These are phyloP conservation scores for Neonectria sp. DNA, from an alignment of 2,329 filamentous ascomycete species.

Conservation along the genomic window DNA sequence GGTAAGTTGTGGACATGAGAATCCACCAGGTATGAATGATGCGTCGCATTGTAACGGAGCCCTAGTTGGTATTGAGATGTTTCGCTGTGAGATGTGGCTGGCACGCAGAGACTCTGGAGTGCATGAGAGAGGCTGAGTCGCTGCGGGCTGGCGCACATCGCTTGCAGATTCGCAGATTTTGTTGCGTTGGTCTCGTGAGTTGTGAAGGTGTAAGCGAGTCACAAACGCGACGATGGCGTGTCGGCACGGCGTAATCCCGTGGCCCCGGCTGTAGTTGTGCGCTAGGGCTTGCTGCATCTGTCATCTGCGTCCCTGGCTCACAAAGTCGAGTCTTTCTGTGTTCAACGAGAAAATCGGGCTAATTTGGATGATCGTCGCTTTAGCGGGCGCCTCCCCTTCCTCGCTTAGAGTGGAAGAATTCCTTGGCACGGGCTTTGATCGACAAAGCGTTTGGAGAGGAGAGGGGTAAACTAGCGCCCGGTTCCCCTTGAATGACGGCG, in stretches of 20 bases:
- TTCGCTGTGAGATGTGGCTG: neutral
- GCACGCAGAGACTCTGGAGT: neutral
- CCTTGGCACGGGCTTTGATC: slow-evolving; percentile 43
- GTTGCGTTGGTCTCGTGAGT: slow-evolving; percentile 26
- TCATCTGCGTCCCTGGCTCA: slow-evolving; percentile 29
- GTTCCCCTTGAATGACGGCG: slow-evolving; percentile 23
- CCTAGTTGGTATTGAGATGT: neutral
- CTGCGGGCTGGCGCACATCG: slow-evolving; percentile 20
- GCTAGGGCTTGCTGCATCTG: slow-evolving; percentile 33
- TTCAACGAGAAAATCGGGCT: slow-evolving; percentile 45
- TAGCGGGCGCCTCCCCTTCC: slow-evolving; percentile 50
- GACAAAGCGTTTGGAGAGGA: slow-evolving; percentile 44
- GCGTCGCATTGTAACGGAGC: neutral
- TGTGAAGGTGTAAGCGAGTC: slow-evolving; percentile 36
- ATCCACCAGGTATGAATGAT: neutral
- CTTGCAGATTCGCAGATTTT: slow-evolving; percentile 28
- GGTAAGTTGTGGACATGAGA: neutral
- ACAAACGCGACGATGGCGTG: slow-evolving; percentile 35
- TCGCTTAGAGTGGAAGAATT: slow-evolving; percentile 48
- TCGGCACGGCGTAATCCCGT: slow-evolving; percentile 36
- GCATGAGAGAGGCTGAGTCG: slow-evolving; percentile 6
- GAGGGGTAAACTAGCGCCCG: slow-evolving; percentile 34
- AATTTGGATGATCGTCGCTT: slow-evolving; percentile 49
- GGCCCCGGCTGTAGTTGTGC: slow-evolving; percentile 37
- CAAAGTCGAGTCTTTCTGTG: slow-evolving; percentile 35